Evolutionary conservation across 192 early-diverging fungal species (phyloP).

Genomic region (Lunasporangiospora selenospora): DNA sequence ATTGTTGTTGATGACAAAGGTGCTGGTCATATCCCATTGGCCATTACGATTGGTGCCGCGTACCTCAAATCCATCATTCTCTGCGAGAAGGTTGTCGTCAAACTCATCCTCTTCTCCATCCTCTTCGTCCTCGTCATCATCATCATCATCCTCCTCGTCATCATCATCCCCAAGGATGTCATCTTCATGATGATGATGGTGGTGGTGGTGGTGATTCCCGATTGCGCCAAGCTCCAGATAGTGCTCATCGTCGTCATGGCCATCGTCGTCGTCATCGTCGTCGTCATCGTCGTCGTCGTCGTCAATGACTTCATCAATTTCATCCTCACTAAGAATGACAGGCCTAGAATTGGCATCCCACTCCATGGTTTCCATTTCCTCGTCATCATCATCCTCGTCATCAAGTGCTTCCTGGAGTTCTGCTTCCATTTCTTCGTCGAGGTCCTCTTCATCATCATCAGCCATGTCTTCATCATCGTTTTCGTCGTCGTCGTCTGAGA

Average conservation of each 20-base stretch:
- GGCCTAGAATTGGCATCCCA: constrained; percentile 58
- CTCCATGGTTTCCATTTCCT: constrained; percentile 62
- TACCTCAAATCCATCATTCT: constrained; percentile 45
- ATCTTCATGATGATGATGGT: constrained; percentile 50
- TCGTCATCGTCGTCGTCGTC: constrained; percentile 63
- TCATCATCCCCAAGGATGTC: constrained; percentile 52
- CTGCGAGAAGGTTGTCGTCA: constrained; percentile 47
- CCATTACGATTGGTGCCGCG: constrained; percentile 43
- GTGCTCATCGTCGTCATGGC: constrained; percentile 47
- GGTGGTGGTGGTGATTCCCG: constrained; percentile 47
- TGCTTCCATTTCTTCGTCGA: constrained; percentile 55
- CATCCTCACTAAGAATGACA: constrained; percentile 51
- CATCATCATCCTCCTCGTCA: constrained; percentile 59
- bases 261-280: constrained; percentile 56
- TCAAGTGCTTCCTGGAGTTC: constrained; percentile 49
- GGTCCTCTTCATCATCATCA: constrained; percentile 57
- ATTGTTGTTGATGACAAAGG: constrained; percentile 43
- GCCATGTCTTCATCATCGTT: constrained; percentile 50
- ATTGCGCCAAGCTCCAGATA: constrained; percentile 23
- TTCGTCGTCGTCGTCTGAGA: constrained; percentile 59
- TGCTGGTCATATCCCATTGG: constrained; percentile 42
- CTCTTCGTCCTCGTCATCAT: constrained; percentile 60
- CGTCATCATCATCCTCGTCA: constrained; percentile 63
- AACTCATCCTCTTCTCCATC: constrained; percentile 65
- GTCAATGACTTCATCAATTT: constrained; percentile 49